These are phyloP conservation scores for Filosporella fistucella DNA, from an alignment of 495 filamentous ascomycete species.

Conservation along the genomic window DNA sequence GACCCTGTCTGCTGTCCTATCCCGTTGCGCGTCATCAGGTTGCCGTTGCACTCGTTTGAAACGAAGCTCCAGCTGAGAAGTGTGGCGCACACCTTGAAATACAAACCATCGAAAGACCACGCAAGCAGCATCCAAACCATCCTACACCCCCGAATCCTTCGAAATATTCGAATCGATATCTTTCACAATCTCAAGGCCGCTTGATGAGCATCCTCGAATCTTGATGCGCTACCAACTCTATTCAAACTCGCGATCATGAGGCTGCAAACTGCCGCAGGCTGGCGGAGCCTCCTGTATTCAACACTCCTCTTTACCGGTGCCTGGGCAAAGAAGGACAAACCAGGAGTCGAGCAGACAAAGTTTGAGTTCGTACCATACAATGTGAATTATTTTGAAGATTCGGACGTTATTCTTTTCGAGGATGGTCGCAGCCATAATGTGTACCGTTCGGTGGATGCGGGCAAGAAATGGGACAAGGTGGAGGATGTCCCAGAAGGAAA, in stretches of 20 bases:
- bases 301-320: constrained; percentile 15
- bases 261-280: constrained; percentile 19
- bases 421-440: constrained; percentile 51
- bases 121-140: too few species aligned
- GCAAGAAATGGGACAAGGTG: constrained; percentile 64
- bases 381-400: constrained; percentile 84
- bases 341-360: constrained; percentile 39
- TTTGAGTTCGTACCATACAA: constrained; percentile 58
- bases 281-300: constrained; percentile 19
- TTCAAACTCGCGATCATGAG: constrained; percentile 22
- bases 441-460: constrained; percentile 72
- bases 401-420: constrained; percentile 67
- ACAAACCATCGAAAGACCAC: too few species aligned
- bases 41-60: too few species aligned
- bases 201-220: constrained; percentile 16
- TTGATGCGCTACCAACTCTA: constrained; percentile 20
- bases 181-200: constrained; percentile 4
- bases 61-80: too few species aligned
- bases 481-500: constrained; percentile 59
- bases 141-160: too few species aligned
- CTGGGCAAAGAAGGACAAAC: constrained; percentile 41
- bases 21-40: too few species aligned
- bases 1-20: too few species aligned
- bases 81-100: neutral
- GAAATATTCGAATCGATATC: neutral